Evolutionary conservation across 805 yeast genomes (phyloP).

Genomic region (Sugiyamaella mastotermitis): DNA sequence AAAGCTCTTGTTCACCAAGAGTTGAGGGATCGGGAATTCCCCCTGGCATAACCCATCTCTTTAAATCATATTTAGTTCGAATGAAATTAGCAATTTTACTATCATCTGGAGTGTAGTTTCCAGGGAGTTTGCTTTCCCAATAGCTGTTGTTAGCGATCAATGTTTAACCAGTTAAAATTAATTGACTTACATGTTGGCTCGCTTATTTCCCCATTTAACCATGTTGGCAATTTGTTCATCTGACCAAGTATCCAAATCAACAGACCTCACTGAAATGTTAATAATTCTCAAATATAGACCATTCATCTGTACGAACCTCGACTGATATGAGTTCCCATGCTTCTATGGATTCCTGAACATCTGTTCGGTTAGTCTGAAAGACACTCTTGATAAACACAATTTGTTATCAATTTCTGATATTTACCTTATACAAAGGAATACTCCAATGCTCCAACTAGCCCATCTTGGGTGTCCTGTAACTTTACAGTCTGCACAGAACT

Average conservation of each 20-base stretch:
- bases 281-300: neutral
- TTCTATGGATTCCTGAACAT: constrained; percentile 93
- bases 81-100: constrained; percentile 84
- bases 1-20: constrained; percentile 18
- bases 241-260: constrained; percentile 94
- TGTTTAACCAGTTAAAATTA: neutral
- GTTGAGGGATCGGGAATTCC: constrained; percentile 56
- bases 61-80: constrained; percentile 84
- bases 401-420: constrained; percentile 3
- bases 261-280: constrained; percentile 59
- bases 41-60: constrained; percentile 70
- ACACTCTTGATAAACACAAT: neutral
- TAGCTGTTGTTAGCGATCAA: constrained; percentile 33
- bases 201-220: constrained; percentile 81
- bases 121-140: constrained; percentile 81
- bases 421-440: constrained; percentile 71
- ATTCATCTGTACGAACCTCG: constrained; percentile 32
- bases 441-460: constrained; percentile 96
- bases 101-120: constrained; percentile 69
- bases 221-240: constrained; percentile 81
- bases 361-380: constrained; percentile 5
- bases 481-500: constrained; percentile 87
- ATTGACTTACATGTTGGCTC: constrained; percentile 55
- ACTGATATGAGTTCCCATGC: constrained; percentile 93
- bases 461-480: constrained; percentile 86